Base-by-base conservation (phyloP, 1,139 yeast species). In the Martiniozyma asiatica region DNA sequence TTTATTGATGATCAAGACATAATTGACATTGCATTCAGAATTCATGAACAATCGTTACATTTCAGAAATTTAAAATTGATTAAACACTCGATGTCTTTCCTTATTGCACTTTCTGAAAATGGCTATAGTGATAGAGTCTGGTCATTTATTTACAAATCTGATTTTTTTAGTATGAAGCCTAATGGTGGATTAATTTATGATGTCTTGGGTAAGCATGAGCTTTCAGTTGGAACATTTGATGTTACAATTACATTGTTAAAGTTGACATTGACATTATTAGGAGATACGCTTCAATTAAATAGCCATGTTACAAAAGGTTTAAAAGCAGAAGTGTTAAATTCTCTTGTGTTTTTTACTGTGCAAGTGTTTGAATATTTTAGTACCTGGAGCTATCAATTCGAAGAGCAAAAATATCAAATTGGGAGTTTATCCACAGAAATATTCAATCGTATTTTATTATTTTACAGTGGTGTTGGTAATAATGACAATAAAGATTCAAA, bases 361-460 rank as follows among this genome's bases (percentile, higher is more conserved):
- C 67, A 66, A 32, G 68, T 82, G 0, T 82, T 76, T 53, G 94
- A 84, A 45, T 74, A 82, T 40, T 80, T 76, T 45, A 57, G 66
- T 6, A 72, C 67, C 44, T 82, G 94, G 76, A 66, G 72, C 36
- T 84, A 73, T 49, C 56, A 59, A 20, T 53, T 64, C 16, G 58
- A 69, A 1, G 52, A 58, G 29, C 82, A 84, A 45, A 71, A 73
- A 39, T 60, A 71, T 44, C 68, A 72, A 40, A 62, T 84, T 29
- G 85, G 92, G 0, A 59, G 64, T 4, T 58, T 65, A 32, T 60
- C 76, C 6, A 57, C 79, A 8, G 64, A 62, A 18, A 59, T 74
- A 2, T 75, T 84, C 45, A 57, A 68, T 8, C 65, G 64, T 22
- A 61, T 80, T 5, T 50, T 82, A 24, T 57, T 59, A 14, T 57